Conservation (phyloP, 805 yeast species). For the Blastobotrys robertii region DNA sequence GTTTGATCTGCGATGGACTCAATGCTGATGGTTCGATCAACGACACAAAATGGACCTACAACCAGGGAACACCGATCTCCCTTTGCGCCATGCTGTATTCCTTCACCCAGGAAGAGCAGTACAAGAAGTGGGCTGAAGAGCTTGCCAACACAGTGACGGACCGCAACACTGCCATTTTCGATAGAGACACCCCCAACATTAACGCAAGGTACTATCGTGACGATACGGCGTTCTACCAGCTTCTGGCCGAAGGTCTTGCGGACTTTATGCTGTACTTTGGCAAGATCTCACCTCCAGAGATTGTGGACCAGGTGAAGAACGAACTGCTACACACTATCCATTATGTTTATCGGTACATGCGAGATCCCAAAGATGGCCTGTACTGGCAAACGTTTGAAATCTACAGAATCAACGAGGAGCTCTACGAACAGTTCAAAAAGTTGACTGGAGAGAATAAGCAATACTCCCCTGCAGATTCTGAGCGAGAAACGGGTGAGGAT, state of each 20-base stretch:
- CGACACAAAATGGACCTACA: slow-evolving; percentile 54
- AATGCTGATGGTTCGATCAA: slow-evolving; percentile 36
- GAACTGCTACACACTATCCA: slow-evolving; percentile 47
- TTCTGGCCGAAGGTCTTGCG: slow-evolving; percentile 57
- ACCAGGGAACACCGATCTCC: slow-evolving; percentile 55
- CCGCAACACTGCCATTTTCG: slow-evolving; percentile 46
- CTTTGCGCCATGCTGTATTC: slow-evolving; percentile 42
- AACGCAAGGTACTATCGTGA: slow-evolving; percentile 56
- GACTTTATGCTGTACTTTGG: slow-evolving; percentile 49
- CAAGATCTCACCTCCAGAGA: slow-evolving; percentile 28
- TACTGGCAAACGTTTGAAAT: slow-evolving; percentile 55
- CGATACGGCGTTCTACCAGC: slow-evolving; percentile 51
- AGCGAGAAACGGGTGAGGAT: slow-evolving; percentile 38
- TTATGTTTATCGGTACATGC: slow-evolving; percentile 47
- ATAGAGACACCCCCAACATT: slow-evolving; percentile 47
- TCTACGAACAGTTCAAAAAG: slow-evolving; percentile 39
- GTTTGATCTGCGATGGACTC: slow-evolving; percentile 53
- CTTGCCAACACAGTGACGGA: slow-evolving; percentile 50
- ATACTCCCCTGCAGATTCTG: slow-evolving; percentile 42
- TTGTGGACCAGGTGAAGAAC: slow-evolving; percentile 23
- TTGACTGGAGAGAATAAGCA: slow-evolving; percentile 48
- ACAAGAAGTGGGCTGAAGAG: slow-evolving; percentile 31
- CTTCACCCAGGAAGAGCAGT: slow-evolving; percentile 41
- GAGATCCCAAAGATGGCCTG: slow-evolving; percentile 48
- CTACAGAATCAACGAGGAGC: slow-evolving; percentile 40